Conservation (phyloP, 2,329 filamentous ascomycete species). For the Septoria linicola region DNA sequence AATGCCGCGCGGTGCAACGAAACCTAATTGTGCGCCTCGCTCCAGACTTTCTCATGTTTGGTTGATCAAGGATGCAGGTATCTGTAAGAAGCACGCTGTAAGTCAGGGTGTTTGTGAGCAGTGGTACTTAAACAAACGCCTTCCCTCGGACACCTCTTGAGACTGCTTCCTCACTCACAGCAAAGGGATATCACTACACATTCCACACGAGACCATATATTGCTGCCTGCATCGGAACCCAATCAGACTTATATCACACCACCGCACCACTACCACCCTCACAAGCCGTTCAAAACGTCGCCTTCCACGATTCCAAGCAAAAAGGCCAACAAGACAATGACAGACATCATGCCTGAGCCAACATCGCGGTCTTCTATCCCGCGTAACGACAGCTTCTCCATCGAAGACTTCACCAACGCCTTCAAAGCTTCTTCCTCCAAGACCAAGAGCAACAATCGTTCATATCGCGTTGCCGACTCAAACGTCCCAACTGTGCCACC, state of each 20-base stretch:
- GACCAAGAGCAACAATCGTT: constrained; percentile 36
- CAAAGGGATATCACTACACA: constrained; percentile 1
- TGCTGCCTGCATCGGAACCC: neutral
- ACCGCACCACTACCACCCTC: neutral
- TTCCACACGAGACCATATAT: constrained; percentile 1
- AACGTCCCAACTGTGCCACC: constrained; percentile 35
- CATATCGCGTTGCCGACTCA: constrained; percentile 30
- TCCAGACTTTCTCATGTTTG: constrained; percentile 10
- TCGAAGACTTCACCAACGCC: constrained; percentile 37
- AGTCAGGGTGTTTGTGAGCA: constrained; percentile 4
- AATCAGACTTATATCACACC: no score
- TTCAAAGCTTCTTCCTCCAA: constrained; percentile 36
- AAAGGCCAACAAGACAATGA: constrained; percentile 30
- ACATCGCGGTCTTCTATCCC: constrained; percentile 28
- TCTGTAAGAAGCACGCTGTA: constrained; percentile 5
- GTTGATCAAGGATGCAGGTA: constrained; percentile 13
- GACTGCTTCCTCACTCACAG: constrained; percentile 1
- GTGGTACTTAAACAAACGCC: constrained; percentile 17
- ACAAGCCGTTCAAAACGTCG: constrained; percentile 7
- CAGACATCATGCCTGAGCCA: constrained; percentile 37
- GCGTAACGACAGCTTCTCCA: constrained; percentile 40
- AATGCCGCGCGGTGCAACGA: constrained; percentile 15
- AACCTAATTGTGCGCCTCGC: constrained; percentile 5
- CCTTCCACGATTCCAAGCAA: constrained; percentile 9
- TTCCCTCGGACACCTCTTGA: constrained; percentile 1